Base-by-base conservation (phyloP, 2,329 filamentous ascomycete genomes). In the Blastomyces percursus region DNA sequence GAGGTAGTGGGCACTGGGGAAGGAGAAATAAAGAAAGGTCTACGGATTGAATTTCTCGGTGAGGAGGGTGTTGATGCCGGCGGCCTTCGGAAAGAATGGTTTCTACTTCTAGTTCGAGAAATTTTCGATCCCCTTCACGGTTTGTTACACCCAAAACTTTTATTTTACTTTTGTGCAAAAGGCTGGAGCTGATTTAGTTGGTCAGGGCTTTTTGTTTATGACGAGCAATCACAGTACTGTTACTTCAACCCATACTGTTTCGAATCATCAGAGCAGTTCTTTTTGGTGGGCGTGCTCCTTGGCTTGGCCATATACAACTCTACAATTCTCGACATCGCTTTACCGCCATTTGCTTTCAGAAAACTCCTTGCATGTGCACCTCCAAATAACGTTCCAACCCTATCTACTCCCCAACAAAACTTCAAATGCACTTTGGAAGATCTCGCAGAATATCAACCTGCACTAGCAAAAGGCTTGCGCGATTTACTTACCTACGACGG, bases 261-360 rank as follows among this genome's bases (percentile, higher is more conserved):
- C 68, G 92, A 96, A 73, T 92, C 90, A 0, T 92, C 90, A 0
- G 91, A 96, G 70, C 91, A 96, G 67, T 96, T 90, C 74, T 96
- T 94, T 71, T 81, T 96, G 27, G 89, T 96, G 35, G 92, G 92
- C 0, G 90, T 94, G 14, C 82, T 96, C 8, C 82, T 96, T 61
- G 92, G 92, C 0, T 79, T 96, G 63, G 92, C 92, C 16, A 96
- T 96, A 65, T 96, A 96, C 77, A 96, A 96, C 74, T 95, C 90
- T 2, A 96, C 90, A 0, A 96, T 96, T 67, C 79, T 96, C 21
- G 92, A 96, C 71, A 84, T 96, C 58, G 89, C 90, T 1, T 81
- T 96, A 24, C 92, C 92, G 0, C 89, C 91, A 0, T 96, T 96
- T 72, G 87, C 89, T 1, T 96, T 96, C 72, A 86, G 90, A 67